phyloP scores from a whole-genome alignment of 805 yeast genomes.

The Yarrowia hollandica region DNA sequence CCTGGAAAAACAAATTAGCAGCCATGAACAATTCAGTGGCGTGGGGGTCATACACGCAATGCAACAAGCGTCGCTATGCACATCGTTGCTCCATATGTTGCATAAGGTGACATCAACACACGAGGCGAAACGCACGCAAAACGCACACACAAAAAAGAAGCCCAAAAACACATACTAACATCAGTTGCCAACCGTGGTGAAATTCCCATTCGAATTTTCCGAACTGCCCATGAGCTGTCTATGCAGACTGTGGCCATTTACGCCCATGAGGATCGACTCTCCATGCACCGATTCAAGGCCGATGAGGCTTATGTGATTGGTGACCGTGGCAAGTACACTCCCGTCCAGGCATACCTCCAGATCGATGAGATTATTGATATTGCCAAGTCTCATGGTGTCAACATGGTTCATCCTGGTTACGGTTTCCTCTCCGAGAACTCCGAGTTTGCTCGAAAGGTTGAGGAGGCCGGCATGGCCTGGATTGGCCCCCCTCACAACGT shows the following conservation, averaged over 20 bases:
- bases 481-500: slow-evolving; percentile 87
- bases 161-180: not conserved
- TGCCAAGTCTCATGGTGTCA: slow-evolving; percentile 73
- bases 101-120: slow-evolving; percentile 2
- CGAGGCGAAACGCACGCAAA: no score
- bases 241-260: slow-evolving; percentile 97
- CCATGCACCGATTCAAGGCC: slow-evolving; percentile 93
- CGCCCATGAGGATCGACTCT: slow-evolving; percentile 91
- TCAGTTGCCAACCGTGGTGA: slow-evolving; percentile 46
- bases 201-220: slow-evolving; percentile 57
- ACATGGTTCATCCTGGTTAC: slow-evolving; percentile 92
- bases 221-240: slow-evolving; percentile 96
- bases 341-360: slow-evolving; percentile 94
- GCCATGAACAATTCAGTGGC: not conserved
- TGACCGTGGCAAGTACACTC: slow-evolving; percentile 81
- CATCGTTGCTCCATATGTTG: not conserved
- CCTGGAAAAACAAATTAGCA: no score
- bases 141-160: no score
- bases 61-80: not conserved
- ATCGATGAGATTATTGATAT: slow-evolving; percentile 91
- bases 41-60: slow-evolving; percentile 17
- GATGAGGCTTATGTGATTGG: slow-evolving; percentile 95
- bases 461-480: slow-evolving; percentile 90
- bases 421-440: slow-evolving; percentile 90
- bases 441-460: slow-evolving; percentile 90